These are phyloP conservation scores for Solanum chilense DNA, from an alignment of 257 asterid species.

Conservation along the genomic window DNA sequence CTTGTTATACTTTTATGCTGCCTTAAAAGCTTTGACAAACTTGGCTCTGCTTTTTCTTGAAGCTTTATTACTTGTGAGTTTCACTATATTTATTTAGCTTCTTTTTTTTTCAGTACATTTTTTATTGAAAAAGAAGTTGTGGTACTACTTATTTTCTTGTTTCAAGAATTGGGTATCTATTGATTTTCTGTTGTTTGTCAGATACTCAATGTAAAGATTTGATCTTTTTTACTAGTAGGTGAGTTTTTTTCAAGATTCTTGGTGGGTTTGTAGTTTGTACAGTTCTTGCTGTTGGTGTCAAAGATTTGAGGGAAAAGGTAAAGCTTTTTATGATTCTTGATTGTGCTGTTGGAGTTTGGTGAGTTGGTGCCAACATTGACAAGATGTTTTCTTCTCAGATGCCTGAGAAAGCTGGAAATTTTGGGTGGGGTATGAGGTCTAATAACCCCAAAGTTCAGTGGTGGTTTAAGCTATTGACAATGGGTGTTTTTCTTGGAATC, in stretches of 20 bases:
- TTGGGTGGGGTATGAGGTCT: slow-evolving; percentile 37
- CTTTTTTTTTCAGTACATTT: not conserved
- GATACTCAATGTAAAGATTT: not conserved
- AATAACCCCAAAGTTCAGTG: slow-evolving; percentile 37
- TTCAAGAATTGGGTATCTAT: not conserved
- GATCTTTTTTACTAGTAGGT: not conserved
- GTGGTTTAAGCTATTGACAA: slow-evolving; percentile 50
- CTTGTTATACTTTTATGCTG: not conserved
- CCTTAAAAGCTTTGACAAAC: not conserved
- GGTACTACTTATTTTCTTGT: not conserved
- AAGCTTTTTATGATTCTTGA: not conserved
- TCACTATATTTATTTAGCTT: not conserved
- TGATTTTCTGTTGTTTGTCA: not conserved
- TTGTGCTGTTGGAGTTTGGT: not conserved
- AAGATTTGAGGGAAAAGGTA: not conserved
- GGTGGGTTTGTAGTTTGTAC: not conserved
- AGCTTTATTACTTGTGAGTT: not conserved
- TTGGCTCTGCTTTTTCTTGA: not conserved
- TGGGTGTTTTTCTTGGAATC: slow-evolving; percentile 46
- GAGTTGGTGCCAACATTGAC: not conserved
- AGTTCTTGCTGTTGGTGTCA: not conserved
- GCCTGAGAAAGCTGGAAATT: slow-evolving; percentile 44
- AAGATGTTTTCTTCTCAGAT: not conserved
- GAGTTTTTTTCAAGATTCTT: not conserved
- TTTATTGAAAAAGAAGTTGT: not conserved